These are phyloP conservation scores for Trichosanthes truncata DNA, from an alignment of 306 rosid species.

Conservation along the genomic window DNA sequence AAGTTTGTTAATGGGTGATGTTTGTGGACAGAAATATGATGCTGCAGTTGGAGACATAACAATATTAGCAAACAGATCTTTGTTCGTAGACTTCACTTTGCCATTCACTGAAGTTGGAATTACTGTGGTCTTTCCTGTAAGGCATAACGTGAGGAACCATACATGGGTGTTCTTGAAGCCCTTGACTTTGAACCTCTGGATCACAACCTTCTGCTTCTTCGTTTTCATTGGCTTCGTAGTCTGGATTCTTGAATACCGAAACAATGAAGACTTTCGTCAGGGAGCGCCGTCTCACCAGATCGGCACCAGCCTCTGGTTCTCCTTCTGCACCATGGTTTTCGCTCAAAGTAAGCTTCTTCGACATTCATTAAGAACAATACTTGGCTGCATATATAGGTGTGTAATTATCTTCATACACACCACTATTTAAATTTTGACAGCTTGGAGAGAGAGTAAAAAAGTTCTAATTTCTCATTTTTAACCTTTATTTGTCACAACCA, in stretches of 20 bases:
- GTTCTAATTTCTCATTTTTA: too few species aligned
- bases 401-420: too few species aligned
- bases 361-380: too few species aligned
- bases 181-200: slow-evolving; percentile 40
- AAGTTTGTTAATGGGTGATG: not conserved
- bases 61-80: slow-evolving; percentile 29
- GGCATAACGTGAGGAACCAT: slow-evolving; percentile 13
- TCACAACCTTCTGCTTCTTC: slow-evolving; percentile 24
- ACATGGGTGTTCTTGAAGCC: slow-evolving; percentile 66
- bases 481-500: too few species aligned
- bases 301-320: slow-evolving; percentile 53
- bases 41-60: slow-evolving; percentile 16
- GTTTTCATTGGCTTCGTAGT: slow-evolving; percentile 42
- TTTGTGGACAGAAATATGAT: slow-evolving; percentile 29
- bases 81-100: slow-evolving; percentile 39
- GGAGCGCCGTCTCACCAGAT: slow-evolving; percentile 40
- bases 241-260: slow-evolving; percentile 45
- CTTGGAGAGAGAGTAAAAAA: too few species aligned
- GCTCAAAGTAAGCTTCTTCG: slow-evolving; percentile 24
- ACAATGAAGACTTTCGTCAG: slow-evolving; percentile 27
- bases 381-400: too few species aligned
- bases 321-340: slow-evolving; percentile 44
- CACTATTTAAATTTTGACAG: too few species aligned
- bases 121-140: slow-evolving; percentile 38
- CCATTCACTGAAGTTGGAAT: slow-evolving; percentile 52